These are phyloP conservation scores for Chrysoporthe austroafricana DNA, from an alignment of 2,329 filamentous ascomycete species.

Conservation along the genomic window DNA sequence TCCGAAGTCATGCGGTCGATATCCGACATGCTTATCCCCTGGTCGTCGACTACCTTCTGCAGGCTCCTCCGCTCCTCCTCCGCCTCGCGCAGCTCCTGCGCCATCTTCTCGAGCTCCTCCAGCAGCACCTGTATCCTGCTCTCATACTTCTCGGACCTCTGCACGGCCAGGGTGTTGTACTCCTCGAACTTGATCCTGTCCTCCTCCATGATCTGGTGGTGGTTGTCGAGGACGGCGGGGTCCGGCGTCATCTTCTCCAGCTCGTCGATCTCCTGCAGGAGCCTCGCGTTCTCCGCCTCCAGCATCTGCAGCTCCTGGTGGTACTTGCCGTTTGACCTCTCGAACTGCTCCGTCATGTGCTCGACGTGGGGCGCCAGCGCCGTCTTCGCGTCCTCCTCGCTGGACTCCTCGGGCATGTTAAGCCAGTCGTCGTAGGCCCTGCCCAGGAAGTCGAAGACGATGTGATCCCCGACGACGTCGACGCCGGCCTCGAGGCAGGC, in stretches of 20 bases:
- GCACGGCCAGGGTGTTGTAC: constrained; percentile 84
- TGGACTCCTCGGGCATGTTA: constrained; percentile 85
- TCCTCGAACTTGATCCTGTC: constrained; percentile 95
- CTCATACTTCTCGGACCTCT: constrained; percentile 88
- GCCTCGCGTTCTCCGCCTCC: constrained; percentile 80
- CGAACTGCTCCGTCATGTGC: constrained; percentile 86
- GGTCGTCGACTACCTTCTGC: constrained; percentile 85
- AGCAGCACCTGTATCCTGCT: constrained; percentile 80
- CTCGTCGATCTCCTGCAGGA: constrained; percentile 86
- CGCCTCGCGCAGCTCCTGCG: constrained; percentile 74
- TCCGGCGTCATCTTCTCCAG: constrained; percentile 86
- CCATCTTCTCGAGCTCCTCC: constrained; percentile 80
- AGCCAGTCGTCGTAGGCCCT: constrained; percentile 93
- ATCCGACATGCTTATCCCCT: constrained; percentile 95
- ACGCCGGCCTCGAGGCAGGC: constrained; percentile 86
- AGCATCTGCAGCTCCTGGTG: constrained; percentile 81
- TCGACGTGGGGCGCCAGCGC: constrained; percentile 83
- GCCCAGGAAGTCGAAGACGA: constrained; percentile 92
- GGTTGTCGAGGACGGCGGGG: constrained; percentile 80
- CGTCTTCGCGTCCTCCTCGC: constrained; percentile 79
- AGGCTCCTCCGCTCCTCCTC: constrained; percentile 81
- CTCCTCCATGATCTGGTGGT: constrained; percentile 92
- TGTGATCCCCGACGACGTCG: constrained; percentile 86
- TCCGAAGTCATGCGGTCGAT: constrained; percentile 99
- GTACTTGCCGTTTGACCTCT: constrained; percentile 82